Percentiles rank a stretch among this genome's conserved stretches.
These are phyloP conservation scores for Trichoderma oligosporum DNA, from an alignment of 2,329 filamentous ascomycete species.

Conservation along the genomic window DNA sequence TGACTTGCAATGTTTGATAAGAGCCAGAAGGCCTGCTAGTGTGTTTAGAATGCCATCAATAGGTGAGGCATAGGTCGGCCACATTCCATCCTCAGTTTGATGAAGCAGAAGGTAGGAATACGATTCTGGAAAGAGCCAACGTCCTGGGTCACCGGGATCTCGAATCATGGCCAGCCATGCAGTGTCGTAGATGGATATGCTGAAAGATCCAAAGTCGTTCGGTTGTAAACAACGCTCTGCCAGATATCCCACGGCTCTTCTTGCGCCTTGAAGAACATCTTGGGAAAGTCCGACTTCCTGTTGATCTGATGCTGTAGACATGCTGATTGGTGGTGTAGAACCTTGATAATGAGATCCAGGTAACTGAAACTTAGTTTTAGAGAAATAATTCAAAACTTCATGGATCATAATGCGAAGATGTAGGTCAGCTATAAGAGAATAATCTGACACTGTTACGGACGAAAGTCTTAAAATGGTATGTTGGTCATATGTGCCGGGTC, in stretches of 20 bases:
- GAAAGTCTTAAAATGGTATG: not conserved
- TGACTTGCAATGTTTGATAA: conserved; percentile 13
- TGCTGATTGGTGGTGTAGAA: not conserved
- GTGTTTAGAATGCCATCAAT: conserved; percentile 23
- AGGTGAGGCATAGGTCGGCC: not conserved
- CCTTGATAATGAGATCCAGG: too few relatives aligned
- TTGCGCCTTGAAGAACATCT: not conserved
- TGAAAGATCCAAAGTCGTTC: not conserved
- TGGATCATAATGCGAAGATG: not conserved
- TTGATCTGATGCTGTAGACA: not conserved
- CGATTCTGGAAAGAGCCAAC: conserved; percentile 23
- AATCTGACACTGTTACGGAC: not conserved
- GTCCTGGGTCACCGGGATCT: not conserved
- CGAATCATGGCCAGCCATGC: conserved; percentile 23
- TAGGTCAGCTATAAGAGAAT: not conserved
- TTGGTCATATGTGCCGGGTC: not conserved
- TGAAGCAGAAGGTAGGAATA: conserved; percentile 19
- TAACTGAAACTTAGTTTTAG: too few relatives aligned
- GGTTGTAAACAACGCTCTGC: not conserved
- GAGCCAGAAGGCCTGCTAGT: conserved; percentile 18
- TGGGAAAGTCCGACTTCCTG: not conserved
- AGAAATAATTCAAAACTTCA: too few relatives aligned
- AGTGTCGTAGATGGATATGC: conserved; percentile 20
- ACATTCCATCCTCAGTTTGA: conserved; percentile 18
- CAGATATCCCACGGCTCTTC: not conserved